Evolutionary conservation across 352 stramenopile species (phyloP), one percentile per base, ranked within the genome.

Genomic region (Globisporangium nagaii): DNA sequence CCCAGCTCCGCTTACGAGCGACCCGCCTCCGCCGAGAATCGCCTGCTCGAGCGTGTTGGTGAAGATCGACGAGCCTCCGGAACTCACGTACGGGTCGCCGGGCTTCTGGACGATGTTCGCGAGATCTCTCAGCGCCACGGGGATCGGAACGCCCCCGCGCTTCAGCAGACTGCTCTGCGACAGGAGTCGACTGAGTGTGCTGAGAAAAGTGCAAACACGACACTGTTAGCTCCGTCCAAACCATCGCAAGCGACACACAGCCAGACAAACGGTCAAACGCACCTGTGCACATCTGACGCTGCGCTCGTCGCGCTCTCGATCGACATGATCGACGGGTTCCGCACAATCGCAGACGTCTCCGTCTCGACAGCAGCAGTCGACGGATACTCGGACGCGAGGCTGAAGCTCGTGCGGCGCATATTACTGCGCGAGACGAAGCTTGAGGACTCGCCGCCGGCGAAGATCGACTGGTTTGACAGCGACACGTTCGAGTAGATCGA

Each of bases 401-500:
- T 57, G 40, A 37, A 34, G 30, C 48, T 63, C 15, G 66, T 24
- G 42, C 59, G 60, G 6, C 52, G 41, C 22, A 57, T n/a, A 7
- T 70, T 63, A 7, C 54, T 57, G 12, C 68, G 71, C 13, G 57
- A 36, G 47, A 48, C 22, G 32, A 49, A 53, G 30, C 49, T 63
- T 15, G 48, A 34, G 0, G 48, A 41, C 25, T 63, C 53, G 60
- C 37, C 8, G 52, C 66, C 24, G 57, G 58, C 24, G 34, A 60
- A 12, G 58, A 7, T 17, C 8, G 42, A 80, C 30, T 79, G 62
- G 32, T 71, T 60, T 0, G 65, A 66, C 30, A 54, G 78, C 34
- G 75, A 85, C 40, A 55, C 61, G 35, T 72, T 82, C n/a, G 78
- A 91, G 61, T 87, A 88, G 22, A 81, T 62, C 10, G 74, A 88